Evolutionary conservation across 208 protist species (phyloP).

Genomic region (Trypanosoma lewisi): DNA sequence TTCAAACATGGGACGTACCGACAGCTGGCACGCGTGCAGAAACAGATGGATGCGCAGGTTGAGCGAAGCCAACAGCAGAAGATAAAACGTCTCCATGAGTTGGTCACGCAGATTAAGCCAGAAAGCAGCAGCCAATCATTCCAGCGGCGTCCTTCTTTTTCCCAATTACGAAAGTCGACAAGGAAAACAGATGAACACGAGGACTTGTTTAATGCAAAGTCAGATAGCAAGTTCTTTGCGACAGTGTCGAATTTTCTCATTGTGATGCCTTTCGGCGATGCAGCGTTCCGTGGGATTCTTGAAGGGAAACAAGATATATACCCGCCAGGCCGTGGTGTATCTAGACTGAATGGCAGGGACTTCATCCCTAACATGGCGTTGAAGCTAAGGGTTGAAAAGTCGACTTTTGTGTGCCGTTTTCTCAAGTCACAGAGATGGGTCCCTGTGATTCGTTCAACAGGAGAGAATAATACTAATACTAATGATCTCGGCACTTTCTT

Average conservation of each 20-base stretch:
- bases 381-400: conserved; percentile 58
- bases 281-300: conserved; percentile 67
- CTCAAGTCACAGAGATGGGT: conserved; percentile 10
- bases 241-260: conserved; percentile 69
- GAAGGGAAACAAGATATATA: conserved; percentile 57
- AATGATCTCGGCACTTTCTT: conserved; percentile 1
- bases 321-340: conserved; percentile 43
- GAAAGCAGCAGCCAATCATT: conserved; percentile 27
- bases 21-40: conserved; percentile 50
- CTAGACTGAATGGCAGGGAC: conserved; percentile 41
- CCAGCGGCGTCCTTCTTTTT: conserved; percentile 14
- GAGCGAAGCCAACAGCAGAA: conserved; percentile 38
- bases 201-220: conserved; percentile 36
- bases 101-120: conserved; percentile 48
- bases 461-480: neutral
- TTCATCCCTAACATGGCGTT: conserved; percentile 82
- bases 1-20: conserved; percentile 52
- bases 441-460: neutral
- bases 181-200: conserved; percentile 13
- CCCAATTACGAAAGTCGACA: conserved; percentile 10
- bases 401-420: conserved; percentile 52
- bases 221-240: conserved; percentile 50
- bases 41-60: conserved; percentile 48
- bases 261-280: conserved; percentile 83
- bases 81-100: conserved; percentile 33